phyloP scores from a whole-genome alignment of 805 yeast genomes.

The Cyberlindnera galapagoensis region DNA sequence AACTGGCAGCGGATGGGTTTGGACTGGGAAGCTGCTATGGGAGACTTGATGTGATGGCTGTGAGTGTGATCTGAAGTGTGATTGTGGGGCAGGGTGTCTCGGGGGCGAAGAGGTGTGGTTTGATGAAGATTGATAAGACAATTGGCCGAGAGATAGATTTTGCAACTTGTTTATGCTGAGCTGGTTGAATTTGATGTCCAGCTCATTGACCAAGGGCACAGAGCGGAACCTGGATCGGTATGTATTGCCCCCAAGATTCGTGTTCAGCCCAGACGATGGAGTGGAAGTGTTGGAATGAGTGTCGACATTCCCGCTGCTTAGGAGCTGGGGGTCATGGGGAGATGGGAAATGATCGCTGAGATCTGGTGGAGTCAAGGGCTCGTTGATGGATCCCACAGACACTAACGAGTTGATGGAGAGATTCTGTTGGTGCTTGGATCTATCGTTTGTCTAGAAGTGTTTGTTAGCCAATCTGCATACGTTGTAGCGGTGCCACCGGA shows the following conservation, averaged over 20 bases:
- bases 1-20: too few species aligned
- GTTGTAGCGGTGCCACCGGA: background rate
- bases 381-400: slow-evolving; percentile 39
- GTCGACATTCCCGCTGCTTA: slow-evolving; percentile 4
- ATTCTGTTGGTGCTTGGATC: slow-evolving; percentile 19
- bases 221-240: slow-evolving; percentile 26
- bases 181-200: slow-evolving; percentile 25
- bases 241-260: slow-evolving; percentile 21
- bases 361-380: slow-evolving; percentile 48
- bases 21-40: slow-evolving; percentile 3
- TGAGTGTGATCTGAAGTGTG: background rate
- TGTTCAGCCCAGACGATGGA: slow-evolving; percentile 16
- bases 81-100: too few species aligned
- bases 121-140: slow-evolving; percentile 2
- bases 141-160: slow-evolving; percentile 12
- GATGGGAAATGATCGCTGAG: slow-evolving; percentile 18
- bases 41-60: slow-evolving; percentile 1
- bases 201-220: slow-evolving; percentile 30
- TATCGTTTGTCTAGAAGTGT: slow-evolving; percentile 11
- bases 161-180: slow-evolving; percentile 20
- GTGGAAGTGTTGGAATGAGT: slow-evolving; percentile 11
- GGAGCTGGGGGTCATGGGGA: slow-evolving; percentile 18
- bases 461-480: slow-evolving; percentile 10
- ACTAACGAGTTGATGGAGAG: slow-evolving; percentile 31
- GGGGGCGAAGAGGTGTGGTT: background rate